phyloP scores from a whole-genome alignment of 495 filamentous ascomycete species.

The Coniosporium apollinis region DNA sequence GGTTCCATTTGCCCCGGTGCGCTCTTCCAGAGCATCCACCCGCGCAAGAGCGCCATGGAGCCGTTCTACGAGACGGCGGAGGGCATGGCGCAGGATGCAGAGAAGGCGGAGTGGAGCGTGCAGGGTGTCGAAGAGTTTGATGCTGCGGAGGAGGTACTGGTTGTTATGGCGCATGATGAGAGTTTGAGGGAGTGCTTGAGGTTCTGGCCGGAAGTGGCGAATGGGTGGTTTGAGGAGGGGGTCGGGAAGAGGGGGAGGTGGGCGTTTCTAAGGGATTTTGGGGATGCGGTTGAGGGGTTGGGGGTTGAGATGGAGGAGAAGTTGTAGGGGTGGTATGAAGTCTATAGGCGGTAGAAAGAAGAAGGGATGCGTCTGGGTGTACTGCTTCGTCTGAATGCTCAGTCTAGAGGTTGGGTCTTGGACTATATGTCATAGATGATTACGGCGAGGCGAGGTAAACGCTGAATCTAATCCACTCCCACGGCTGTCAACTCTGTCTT shows the following conservation, averaged over 20 bases:
- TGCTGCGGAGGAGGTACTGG: constrained; percentile 32
- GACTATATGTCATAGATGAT: too few species aligned
- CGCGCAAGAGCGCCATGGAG: constrained; percentile 7
- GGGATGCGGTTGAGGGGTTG: constrained; percentile 13
- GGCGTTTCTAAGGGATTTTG: constrained; percentile 41
- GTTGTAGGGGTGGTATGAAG: too few species aligned
- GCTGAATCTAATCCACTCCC: too few species aligned
- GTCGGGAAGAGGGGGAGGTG: constrained; percentile 34
- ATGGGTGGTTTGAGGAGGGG: constrained; percentile 33
- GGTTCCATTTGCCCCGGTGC: constrained; percentile 21
- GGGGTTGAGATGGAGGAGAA: too few species aligned
- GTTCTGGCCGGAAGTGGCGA: constrained; percentile 32
- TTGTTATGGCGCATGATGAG: constrained; percentile 37
- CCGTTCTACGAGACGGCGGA: constrained; percentile 24
- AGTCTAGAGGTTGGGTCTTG: too few species aligned
- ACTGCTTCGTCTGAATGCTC: too few species aligned
- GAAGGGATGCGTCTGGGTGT: too few species aligned
- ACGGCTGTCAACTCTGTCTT: too few species aligned
- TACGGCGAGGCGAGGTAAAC: too few species aligned
- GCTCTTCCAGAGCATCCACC: constrained; percentile 24
- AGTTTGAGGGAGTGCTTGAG: constrained; percentile 29
- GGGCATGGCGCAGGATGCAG: constrained; percentile 4
- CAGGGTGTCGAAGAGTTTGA: constrained; percentile 22
- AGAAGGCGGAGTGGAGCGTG: constrained; percentile 1
- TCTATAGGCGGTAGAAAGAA: too few species aligned